Evolutionary conservation across 257 asterid species (phyloP).

Genomic region (Hygrophila difformis): DNA sequence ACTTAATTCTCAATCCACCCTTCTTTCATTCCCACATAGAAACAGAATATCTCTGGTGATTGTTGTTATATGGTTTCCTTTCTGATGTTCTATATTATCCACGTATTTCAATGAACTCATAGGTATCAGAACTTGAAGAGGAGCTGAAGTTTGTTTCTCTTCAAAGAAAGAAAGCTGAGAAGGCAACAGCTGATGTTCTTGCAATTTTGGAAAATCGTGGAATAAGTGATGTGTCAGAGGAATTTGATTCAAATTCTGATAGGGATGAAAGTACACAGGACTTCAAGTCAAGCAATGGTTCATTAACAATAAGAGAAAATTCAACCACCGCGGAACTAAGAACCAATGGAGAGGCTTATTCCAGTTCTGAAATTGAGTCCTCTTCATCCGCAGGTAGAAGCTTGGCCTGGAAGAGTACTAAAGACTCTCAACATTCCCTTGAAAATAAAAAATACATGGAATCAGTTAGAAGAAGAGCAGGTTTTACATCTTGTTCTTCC

Average conservation of each 20-base stretch:
- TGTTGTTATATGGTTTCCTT: conserved; percentile 7
- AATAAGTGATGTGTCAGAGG: conserved; percentile 62
- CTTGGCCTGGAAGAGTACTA: conserved; percentile 80
- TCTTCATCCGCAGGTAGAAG: conserved; percentile 65
- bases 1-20: background rate
- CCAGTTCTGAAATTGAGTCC: conserved; percentile 72
- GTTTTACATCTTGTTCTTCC: conserved; percentile 48
- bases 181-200: conserved; percentile 80
- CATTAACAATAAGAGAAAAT: conserved; percentile 13
- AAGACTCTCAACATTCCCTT: conserved; percentile 40
- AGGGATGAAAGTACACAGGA: conserved; percentile 35
- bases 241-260: conserved; percentile 63
- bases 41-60: background rate
- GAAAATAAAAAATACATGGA: conserved; percentile 54
- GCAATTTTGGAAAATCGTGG: conserved; percentile 62
- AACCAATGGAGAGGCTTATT: conserved; percentile 46
- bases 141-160: conserved; percentile 62
- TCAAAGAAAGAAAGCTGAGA: conserved; percentile 87
- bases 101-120: conserved; percentile 4
- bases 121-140: conserved; percentile 83
- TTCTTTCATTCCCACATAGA: background rate
- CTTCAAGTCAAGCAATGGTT: conserved; percentile 6
- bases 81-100: conserved; percentile 6
- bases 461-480: conserved; percentile 49
- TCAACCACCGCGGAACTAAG: conserved; percentile 26